Evolutionary conservation across 2,329 filamentous ascomycete genomes (phyloP).

Genomic region (Davidsoniella neocaledoniae): DNA sequence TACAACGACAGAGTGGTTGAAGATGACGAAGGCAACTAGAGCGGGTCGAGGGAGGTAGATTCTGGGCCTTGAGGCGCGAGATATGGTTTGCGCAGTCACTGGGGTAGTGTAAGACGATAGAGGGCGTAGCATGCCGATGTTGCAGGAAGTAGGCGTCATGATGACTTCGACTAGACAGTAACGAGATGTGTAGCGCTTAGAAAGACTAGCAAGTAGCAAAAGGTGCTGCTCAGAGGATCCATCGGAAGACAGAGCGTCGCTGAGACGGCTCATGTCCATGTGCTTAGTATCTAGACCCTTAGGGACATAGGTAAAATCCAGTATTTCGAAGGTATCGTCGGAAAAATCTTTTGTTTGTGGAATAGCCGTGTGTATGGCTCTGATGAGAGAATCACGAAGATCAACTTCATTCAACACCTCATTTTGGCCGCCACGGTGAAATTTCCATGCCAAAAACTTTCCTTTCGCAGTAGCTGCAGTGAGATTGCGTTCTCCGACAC

Average conservation of each 20-base stretch:
- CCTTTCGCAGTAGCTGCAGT: slow-evolving; percentile 65
- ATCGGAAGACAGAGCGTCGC: slow-evolving; percentile 31
- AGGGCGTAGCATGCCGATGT: slow-evolving; percentile 50
- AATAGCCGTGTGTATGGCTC: slow-evolving; percentile 41
- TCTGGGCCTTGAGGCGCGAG: slow-evolving; percentile 33
- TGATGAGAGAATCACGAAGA: slow-evolving; percentile 44
- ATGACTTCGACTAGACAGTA: slow-evolving; percentile 62
- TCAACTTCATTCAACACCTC: slow-evolving; percentile 58
- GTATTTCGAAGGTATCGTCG: slow-evolving; percentile 47
- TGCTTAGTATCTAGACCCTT: slow-evolving; percentile 34
- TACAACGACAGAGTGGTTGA: slow-evolving; percentile 62
- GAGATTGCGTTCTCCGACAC: slow-evolving; percentile 70
- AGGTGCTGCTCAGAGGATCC: slow-evolving; percentile 40
- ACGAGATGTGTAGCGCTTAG: slow-evolving; percentile 34
- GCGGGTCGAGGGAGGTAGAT: slow-evolving; percentile 64
- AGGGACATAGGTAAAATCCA: slow-evolving; percentile 63
- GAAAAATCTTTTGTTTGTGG: slow-evolving; percentile 31
- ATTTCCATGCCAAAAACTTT: slow-evolving; percentile 68
- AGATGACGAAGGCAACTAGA: slow-evolving; percentile 66
- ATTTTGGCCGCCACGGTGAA: slow-evolving; percentile 75
- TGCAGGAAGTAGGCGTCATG: slow-evolving; percentile 34
- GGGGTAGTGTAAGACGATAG: slow-evolving; percentile 47
- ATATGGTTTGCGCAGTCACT: slow-evolving; percentile 24
- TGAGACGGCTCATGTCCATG: slow-evolving; percentile 32
- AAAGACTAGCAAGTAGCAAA: slow-evolving; percentile 43